Evolutionary conservation across 1,139 yeast species (phyloP).

Genomic region (Suhomyces choctaworum): DNA sequence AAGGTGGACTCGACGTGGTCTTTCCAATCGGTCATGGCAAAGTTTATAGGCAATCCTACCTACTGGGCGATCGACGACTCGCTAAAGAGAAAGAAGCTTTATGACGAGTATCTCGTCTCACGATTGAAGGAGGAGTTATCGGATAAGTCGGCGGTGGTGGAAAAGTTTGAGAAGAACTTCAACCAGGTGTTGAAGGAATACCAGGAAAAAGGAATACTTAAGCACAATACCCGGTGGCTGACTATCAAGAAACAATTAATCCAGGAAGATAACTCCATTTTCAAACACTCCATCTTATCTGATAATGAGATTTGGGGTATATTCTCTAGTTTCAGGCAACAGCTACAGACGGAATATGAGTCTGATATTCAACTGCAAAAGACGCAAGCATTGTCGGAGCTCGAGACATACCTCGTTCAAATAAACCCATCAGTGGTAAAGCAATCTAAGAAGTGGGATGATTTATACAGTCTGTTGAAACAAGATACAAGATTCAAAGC

Average conservation of each 20-base stretch:
- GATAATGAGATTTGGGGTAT: constrained; percentile 56
- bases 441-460: constrained; percentile 45
- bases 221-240: constrained; percentile 67
- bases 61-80: constrained; percentile 75
- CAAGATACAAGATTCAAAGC: constrained; percentile 56
- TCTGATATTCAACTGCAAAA: constrained; percentile 31
- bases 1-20: constrained; percentile 76
- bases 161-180: constrained; percentile 58
- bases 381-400: constrained; percentile 52
- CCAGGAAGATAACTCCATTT: constrained; percentile 63
- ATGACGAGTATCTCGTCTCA: constrained; percentile 62
- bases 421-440: constrained; percentile 34
- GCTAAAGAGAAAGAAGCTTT: constrained; percentile 56
- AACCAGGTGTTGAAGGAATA: constrained; percentile 44
- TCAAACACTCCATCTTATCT: constrained; percentile 60
- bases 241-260: constrained; percentile 50
- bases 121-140: constrained; percentile 56
- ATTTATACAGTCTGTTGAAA: constrained; percentile 38
- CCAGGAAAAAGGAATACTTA: constrained; percentile 37
- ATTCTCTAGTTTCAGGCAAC: constrained; percentile 50
- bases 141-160: constrained; percentile 53
- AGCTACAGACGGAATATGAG: constrained; percentile 42
- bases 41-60: constrained; percentile 55
- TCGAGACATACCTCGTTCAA: constrained; percentile 48
- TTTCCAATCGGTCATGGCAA: constrained; percentile 66